Base-by-base conservation (phyloP, 257 asterid species). In the Solanum medicagineum region DNA sequence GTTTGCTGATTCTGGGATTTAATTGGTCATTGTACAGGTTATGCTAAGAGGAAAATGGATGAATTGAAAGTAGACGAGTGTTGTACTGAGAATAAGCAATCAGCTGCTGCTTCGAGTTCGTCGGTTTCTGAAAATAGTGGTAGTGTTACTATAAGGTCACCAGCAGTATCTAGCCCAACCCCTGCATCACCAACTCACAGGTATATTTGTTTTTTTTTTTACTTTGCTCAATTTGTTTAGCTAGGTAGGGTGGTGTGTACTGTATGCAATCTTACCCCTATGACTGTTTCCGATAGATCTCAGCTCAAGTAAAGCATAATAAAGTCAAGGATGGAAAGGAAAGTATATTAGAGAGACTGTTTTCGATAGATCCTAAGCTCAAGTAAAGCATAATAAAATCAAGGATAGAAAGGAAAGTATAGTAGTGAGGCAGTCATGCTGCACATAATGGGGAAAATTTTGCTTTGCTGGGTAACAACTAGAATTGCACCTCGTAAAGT, bases 91-190 rank as follows among this genome's bases (percentile, higher is more conserved):
- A 92, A 91, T 87, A 97, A 91, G 94, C 96, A 93, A 86, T 88
- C 91, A 11, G 90, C 88, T 49, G 96, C 92, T 88, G 93, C 91
- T 77, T 95, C 97, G 9, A 92, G 96, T 93, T 95, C 98, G 32
- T 94, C 98, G 36, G 92, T 92, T 92, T 96, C 98, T 29, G 98
- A 97, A 88, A 92, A 92, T 87, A 92, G 97, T 88, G 93, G 94
- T 86, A 88, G 93, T 86, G 77, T 88, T 86, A 89, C 88, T 22
- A 29, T 91, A 14, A 95, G 91, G 88, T 92, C 99, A 5, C 97
- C 97, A 0, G 90, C 91, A 69, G 89, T 87, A 85, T 88, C 94
- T 88, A 97, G 98, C 91, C 98, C 99, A 4, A 74, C 90, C 47
- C 89, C 92, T 84, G 86, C 92, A 85, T 94, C 98, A 59, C 97